These are phyloP conservation scores for Thecaphora thlaspeos DNA, from an alignment of 1,284 basidiomycete genomes.

Conservation along the genomic window DNA sequence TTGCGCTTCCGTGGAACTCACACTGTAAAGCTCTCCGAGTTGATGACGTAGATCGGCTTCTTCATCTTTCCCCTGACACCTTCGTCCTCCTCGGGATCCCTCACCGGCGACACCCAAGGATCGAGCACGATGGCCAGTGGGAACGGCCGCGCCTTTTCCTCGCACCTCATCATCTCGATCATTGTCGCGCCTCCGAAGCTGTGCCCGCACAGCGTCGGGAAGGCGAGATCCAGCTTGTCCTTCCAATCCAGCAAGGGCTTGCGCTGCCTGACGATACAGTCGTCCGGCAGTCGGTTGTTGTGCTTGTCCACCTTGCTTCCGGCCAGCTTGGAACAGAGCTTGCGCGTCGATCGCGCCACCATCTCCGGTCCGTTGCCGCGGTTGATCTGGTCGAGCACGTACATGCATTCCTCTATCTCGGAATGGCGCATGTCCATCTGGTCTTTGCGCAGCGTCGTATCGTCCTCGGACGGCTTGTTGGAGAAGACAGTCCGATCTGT, in stretches of 20 bases:
- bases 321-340: slow-evolving; percentile 34
- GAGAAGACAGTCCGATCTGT: slow-evolving; percentile 52
- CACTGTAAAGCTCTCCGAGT: slow-evolving; percentile 40
- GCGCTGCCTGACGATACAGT: slow-evolving; percentile 9
- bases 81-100: slow-evolving; percentile 29
- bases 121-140: slow-evolving; percentile 39
- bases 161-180: slow-evolving; percentile 32
- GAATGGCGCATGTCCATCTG: slow-evolving; percentile 61
- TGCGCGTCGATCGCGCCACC: slow-evolving; percentile 34
- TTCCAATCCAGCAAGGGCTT: slow-evolving; percentile 31
- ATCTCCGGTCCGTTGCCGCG: slow-evolving; percentile 46
- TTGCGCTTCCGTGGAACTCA: background rate
- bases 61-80: slow-evolving; percentile 17
- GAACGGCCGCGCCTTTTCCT: slow-evolving; percentile 10
- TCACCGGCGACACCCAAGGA: slow-evolving; percentile 46
- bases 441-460: slow-evolving; percentile 59
- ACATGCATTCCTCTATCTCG: slow-evolving; percentile 60
- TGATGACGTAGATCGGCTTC: slow-evolving; percentile 43
- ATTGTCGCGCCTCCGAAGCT: slow-evolving; percentile 55
- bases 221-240: slow-evolving; percentile 41
- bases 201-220: slow-evolving; percentile 42
- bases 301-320: slow-evolving; percentile 1
- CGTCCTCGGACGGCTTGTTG: slow-evolving; percentile 48
- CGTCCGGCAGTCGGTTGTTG: background rate
- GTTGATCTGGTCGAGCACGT: slow-evolving; percentile 55